Conservation (phyloP, 345 rosid species). For the Eutrema heterophyllum region DNA sequence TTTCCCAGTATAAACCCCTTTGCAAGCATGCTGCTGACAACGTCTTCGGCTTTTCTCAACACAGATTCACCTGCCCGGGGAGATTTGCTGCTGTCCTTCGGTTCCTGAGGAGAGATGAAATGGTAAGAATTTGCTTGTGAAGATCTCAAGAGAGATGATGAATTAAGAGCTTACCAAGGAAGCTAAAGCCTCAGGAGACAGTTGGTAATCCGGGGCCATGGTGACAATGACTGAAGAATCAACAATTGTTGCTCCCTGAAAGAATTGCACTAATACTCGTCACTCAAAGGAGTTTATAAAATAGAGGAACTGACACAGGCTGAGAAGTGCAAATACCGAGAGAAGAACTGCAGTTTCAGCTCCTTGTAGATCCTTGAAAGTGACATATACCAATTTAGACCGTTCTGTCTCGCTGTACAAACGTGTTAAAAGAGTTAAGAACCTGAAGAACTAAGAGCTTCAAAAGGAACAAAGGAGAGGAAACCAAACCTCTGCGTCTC, state of each 20-base stretch:
- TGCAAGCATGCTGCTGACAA: conserved; percentile 85
- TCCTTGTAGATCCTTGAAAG: conserved; percentile 85
- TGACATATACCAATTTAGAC: conserved; percentile 69
- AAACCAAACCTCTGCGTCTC: conserved; percentile 57
- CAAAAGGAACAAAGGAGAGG: background rate
- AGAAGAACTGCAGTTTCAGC: conserved; percentile 91
- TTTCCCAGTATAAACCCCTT: conserved; percentile 86
- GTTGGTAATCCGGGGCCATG: conserved; percentile 65
- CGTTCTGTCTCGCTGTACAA: conserved; percentile 56
- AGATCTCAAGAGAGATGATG: background rate
- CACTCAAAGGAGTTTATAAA: background rate
- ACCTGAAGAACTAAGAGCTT: background rate
- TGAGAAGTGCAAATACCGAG: conserved; percentile 45
- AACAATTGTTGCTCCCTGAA: conserved; percentile 89
- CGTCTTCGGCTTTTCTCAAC: conserved; percentile 82
- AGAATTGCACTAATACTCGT: background rate
- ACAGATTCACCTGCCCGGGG: conserved; percentile 66
- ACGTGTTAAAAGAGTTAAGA: conserved; percentile 8
- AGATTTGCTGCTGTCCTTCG: conserved; percentile 29
- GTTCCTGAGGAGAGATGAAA: conserved; percentile 37
- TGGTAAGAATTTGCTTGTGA: background rate
- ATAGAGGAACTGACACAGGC: background rate
- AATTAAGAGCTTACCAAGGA: conserved; percentile 43
- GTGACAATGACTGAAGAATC: conserved; percentile 67
- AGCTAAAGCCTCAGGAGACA: conserved; percentile 71